Evolutionary conservation across 2,329 filamentous ascomycete genomes (phyloP).

Genomic region (Xylaria polymorpha): DNA sequence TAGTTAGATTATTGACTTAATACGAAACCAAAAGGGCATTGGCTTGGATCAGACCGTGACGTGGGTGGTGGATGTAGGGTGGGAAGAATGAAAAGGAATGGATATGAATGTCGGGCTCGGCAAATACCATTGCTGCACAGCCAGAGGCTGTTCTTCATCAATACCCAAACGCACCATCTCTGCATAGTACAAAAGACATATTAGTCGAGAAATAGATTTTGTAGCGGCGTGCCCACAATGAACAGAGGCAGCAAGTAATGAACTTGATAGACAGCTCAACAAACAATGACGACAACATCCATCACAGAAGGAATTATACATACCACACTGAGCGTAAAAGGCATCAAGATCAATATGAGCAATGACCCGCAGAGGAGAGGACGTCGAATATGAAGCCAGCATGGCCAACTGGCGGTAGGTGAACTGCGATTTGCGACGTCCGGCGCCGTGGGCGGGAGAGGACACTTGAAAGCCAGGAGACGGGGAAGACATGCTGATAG

Average conservation of each 20-base stretch:
- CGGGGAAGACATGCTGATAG: constrained; percentile 48
- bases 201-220: constrained; percentile 18
- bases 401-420: constrained; percentile 86
- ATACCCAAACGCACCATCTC: constrained; percentile 85
- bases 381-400: constrained; percentile 75
- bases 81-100: not conserved
- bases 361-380: constrained; percentile 84
- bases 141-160: constrained; percentile 81
- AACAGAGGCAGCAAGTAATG: not conserved
- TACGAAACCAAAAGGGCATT: not conserved
- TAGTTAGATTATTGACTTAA: constrained; percentile 13
- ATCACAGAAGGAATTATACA: constrained; percentile 9
- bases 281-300: not conserved
- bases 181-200: not conserved
- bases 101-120: constrained; percentile 15
- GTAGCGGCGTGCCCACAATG: not conserved
- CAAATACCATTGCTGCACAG: constrained; percentile 88
- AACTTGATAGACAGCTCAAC: not conserved
- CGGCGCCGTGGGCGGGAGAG: constrained; percentile 51
- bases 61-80: not conserved
- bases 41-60: constrained; percentile 1
- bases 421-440: constrained; percentile 72
- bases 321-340: constrained; percentile 91
- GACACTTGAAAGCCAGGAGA: constrained; percentile 50
- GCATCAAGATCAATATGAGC: constrained; percentile 96